Conservation (phyloP, 139 green algal genomes). For the Nannochloris sp. region DNA sequence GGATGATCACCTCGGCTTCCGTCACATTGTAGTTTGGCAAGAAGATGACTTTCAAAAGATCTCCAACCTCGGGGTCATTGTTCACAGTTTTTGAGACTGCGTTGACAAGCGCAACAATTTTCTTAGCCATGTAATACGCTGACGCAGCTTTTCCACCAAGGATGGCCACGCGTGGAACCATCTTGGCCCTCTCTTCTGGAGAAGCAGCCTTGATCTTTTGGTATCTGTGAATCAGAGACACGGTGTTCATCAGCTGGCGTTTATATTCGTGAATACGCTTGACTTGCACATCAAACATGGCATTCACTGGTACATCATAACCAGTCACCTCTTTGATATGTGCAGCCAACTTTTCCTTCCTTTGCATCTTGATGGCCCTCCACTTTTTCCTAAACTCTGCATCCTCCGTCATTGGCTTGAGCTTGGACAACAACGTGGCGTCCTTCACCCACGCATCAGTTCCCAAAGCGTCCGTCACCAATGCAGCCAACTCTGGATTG, state of each 20-base stretch:
- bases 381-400: conserved; percentile 74
- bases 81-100: conserved; percentile 77
- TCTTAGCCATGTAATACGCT: conserved; percentile 96
- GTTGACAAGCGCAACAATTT: conserved; percentile 88
- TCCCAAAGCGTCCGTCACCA: conserved; percentile 64
- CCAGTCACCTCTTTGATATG: conserved; percentile 67
- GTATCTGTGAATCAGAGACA: conserved; percentile 50
- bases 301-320: conserved; percentile 50
- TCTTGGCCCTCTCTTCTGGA: conserved; percentile 47
- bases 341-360: conserved; percentile 71
- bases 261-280: conserved; percentile 82
- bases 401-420: conserved; percentile 65
- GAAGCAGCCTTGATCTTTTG: conserved; percentile 55
- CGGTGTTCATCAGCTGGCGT: conserved; percentile 64
- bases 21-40: conserved; percentile 96
- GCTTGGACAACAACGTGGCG: conserved; percentile 42
- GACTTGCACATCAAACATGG: conserved; percentile 93
- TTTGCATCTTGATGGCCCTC: conserved; percentile 68
- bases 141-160: conserved; percentile 82
- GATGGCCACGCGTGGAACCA: conserved; percentile 49
- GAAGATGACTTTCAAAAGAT: conserved; percentile 84
- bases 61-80: conserved; percentile 75
- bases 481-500: conserved; percentile 57
- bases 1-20: conserved; percentile 73
- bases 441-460: conserved; percentile 61